Conservation (phyloP, 140 eudicot species). For the Eryngium alpinum region DNA sequence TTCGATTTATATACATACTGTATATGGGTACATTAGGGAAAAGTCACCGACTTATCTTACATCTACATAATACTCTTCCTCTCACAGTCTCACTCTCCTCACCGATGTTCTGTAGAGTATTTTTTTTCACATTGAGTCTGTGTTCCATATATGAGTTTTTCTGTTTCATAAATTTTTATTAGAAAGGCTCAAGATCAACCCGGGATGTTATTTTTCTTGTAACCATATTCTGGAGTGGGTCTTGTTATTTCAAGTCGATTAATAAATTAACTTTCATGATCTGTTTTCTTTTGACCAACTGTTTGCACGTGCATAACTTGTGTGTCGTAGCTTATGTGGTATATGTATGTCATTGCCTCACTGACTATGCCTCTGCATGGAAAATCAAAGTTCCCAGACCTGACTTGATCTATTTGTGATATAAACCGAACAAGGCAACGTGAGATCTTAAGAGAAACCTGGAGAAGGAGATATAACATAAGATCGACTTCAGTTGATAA, state of each 20-base stretch:
- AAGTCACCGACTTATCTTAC: neutral
- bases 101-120: neutral
- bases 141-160: neutral
- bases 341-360: too few species aligned
- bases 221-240: neutral
- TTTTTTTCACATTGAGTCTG: neutral
- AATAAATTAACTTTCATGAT: neutral
- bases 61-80: neutral
- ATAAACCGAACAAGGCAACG: too few species aligned
- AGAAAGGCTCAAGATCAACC: neutral
- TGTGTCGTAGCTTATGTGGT: too few species aligned
- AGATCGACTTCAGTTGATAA: too few species aligned
- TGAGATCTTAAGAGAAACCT: too few species aligned
- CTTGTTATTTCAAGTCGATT: neutral
- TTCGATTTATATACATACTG: neutral
- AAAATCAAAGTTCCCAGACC: too few species aligned
- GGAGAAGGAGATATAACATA: too few species aligned
- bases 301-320: neutral
- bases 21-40: neutral
- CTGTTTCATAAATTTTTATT: neutral
- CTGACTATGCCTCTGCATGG: too few species aligned
- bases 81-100: neutral
- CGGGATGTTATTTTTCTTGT: neutral
- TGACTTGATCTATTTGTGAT: too few species aligned
- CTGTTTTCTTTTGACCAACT: neutral